These are phyloP conservation scores for Tylopilus cervinicoccineus DNA, from an alignment of 768 basidiomycete species.

Conservation along the genomic window DNA sequence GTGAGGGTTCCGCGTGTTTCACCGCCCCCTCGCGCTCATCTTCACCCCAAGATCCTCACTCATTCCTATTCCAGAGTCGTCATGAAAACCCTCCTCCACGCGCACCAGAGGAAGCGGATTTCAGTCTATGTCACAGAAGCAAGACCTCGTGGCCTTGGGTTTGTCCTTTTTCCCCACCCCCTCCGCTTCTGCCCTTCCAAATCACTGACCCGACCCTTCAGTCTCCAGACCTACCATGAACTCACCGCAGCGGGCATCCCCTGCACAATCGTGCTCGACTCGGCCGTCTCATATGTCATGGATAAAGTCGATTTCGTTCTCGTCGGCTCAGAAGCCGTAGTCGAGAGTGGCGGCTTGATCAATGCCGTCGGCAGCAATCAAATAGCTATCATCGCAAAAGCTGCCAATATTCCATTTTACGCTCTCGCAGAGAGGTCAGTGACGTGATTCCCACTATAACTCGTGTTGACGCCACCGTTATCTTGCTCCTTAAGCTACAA, in stretches of 20 bases:
- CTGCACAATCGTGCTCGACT: constrained; percentile 91
- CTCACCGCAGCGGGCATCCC: constrained; percentile 90
- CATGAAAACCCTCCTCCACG: constrained; percentile 85
- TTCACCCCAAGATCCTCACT: constrained; percentile 72
- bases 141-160: constrained; percentile 86
- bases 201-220: constrained; percentile 30
- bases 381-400: constrained; percentile 94
- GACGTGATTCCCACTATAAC: constrained; percentile 18
- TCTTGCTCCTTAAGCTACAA: constrained; percentile 68
- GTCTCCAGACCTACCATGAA: constrained; percentile 86
- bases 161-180: constrained; percentile 24
- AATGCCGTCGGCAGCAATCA: constrained; percentile 95
- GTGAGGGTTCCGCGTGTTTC: constrained; percentile 39
- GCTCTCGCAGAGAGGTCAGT: constrained; percentile 84
- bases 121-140: constrained; percentile 98
- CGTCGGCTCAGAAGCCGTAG: constrained; percentile 97
- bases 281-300: constrained; percentile 96
- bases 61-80: constrained; percentile 98
- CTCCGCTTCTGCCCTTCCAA: constrained; percentile 2
- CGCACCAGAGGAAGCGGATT: constrained; percentile 89
- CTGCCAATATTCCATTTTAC: constrained; percentile 94
- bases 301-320: constrained; percentile 93
- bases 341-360: constrained; percentile 90
- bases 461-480: constrained; percentile 21
- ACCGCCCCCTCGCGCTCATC: constrained; percentile 13